Conservation (phyloP, 805 yeast species). For the Saturnispora ahearnii region DNA sequence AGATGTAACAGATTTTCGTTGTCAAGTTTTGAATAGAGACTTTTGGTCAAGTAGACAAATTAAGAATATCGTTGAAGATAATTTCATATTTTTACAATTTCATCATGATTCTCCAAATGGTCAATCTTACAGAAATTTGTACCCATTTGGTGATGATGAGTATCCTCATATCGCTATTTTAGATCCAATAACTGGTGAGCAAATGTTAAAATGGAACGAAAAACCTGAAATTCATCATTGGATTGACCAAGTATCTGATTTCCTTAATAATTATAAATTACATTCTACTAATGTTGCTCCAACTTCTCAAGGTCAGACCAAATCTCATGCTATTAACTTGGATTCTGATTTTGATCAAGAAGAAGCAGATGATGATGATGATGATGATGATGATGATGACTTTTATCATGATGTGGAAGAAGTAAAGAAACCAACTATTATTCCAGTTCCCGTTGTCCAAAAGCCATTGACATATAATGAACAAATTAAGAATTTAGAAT, state of each 20-base stretch:
- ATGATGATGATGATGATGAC: conserved; percentile 16
- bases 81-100: conserved; percentile 81
- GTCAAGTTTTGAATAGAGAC: conserved; percentile 88
- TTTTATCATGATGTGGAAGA: conserved; percentile 17
- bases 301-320: conserved; percentile 22
- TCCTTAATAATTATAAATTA: conserved; percentile 55
- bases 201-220: conserved; percentile 67
- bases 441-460: not conserved
- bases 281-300: conserved; percentile 60
- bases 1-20: conserved; percentile 73
- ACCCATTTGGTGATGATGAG: conserved; percentile 49
- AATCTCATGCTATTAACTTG: conserved; percentile 29
- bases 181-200: conserved; percentile 94
- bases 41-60: conserved; percentile 72
- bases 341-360: conserved; percentile 23
- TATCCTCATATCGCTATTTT: conserved; percentile 87
- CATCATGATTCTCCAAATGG: conserved; percentile 74
- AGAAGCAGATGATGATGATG: conserved; percentile 25
- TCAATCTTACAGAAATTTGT: conserved; percentile 57
- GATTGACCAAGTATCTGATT: conserved; percentile 59
- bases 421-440: conserved; percentile 9
- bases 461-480: conserved; percentile 15
- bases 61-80: conserved; percentile 51
- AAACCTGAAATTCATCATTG: conserved; percentile 55
- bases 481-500: conserved; percentile 13